These are phyloP conservation scores for Alternaria sp. DNA, from an alignment of 2,329 filamentous ascomycete species.

Conservation along the genomic window DNA sequence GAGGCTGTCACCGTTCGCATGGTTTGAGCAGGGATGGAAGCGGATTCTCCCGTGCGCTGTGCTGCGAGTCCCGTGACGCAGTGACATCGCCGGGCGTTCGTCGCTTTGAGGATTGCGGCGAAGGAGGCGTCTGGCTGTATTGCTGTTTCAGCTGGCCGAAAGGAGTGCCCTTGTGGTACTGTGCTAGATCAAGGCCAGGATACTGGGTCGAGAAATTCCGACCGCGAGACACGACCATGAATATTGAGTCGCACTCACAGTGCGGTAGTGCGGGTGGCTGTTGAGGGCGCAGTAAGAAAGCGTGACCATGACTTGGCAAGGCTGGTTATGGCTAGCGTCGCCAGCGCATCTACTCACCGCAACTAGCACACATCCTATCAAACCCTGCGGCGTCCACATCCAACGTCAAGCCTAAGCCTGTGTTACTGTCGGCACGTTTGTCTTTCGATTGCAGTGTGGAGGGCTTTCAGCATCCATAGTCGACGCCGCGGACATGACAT, in stretches of 20 bases:
- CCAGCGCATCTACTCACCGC: conserved; percentile 53
- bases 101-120: conserved; percentile 17
- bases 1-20: conserved; percentile 49
- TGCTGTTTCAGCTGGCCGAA: conserved; percentile 45
- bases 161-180: conserved; percentile 35
- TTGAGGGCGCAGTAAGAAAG: conserved; percentile 35
- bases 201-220: conserved; percentile 34
- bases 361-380: conserved; percentile 46
- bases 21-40: conserved; percentile 34
- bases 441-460: conserved; percentile 35
- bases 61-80: conserved; percentile 38
- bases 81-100: conserved; percentile 19
- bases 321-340: conserved; percentile 34
- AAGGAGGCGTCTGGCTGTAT: conserved; percentile 27
- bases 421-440: conserved; percentile 50
- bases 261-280: conserved; percentile 37
- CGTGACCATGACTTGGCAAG: conserved; percentile 37
- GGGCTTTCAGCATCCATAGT: conserved; percentile 25
- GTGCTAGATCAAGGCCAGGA: conserved; percentile 33
- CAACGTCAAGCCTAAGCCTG: conserved; percentile 44
- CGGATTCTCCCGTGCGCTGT: conserved; percentile 36
- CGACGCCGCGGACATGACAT: conserved; percentile 43
- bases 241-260: conserved; percentile 23
- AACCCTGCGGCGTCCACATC: conserved; percentile 40
- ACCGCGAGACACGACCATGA: conserved; percentile 33